Evolutionary conservation across 768 basidiomycete species (phyloP), one percentile per base, ranked within the genome.

Genomic region (Russula earlei): DNA sequence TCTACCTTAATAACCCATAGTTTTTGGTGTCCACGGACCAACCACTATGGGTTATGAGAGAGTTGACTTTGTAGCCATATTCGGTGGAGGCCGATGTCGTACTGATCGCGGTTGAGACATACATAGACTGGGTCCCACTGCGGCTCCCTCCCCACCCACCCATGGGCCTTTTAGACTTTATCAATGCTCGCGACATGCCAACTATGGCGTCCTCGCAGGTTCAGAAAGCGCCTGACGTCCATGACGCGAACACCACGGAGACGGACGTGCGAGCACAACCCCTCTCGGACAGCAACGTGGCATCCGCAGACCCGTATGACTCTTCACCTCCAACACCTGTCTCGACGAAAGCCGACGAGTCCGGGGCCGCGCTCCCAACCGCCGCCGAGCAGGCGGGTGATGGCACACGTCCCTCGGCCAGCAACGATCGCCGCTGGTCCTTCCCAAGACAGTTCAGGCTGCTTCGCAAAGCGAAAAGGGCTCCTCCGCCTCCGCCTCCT

Each of bases 81-180:
- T n/a, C n/a, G n/a, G n/a, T n/a, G n/a, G n/a, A n/a, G n/a, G n/a
- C n/a, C n/a, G n/a, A n/a, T n/a, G n/a, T n/a, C n/a, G n/a, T n/a
- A n/a, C n/a, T n/a, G n/a, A n/a, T n/a, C n/a, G n/a, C n/a, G n/a
- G n/a, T n/a, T n/a, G n/a, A n/a, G n/a, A n/a, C n/a, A n/a, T n/a
- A n/a, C n/a, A n/a, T n/a, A n/a, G n/a, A n/a, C n/a, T n/a, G n/a
- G n/a, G n/a, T n/a, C n/a, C n/a, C n/a, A n/a, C n/a, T n/a, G n/a
- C n/a, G n/a, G n/a, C n/a, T n/a, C n/a, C n/a, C n/a, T n/a, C n/a
- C n/a, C n/a, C n/a, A n/a, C n/a, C n/a, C n/a, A n/a, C n/a, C n/a
- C 51, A 58, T 58, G 56, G 51, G 33, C 34, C 8, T 58, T 31
- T 14, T 49, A 17, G 46, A 49, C 34, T 29, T 54, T 41, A 38